Conservation (phyloP, 306 rosid genomes). For the Cicer judaicum region DNA sequence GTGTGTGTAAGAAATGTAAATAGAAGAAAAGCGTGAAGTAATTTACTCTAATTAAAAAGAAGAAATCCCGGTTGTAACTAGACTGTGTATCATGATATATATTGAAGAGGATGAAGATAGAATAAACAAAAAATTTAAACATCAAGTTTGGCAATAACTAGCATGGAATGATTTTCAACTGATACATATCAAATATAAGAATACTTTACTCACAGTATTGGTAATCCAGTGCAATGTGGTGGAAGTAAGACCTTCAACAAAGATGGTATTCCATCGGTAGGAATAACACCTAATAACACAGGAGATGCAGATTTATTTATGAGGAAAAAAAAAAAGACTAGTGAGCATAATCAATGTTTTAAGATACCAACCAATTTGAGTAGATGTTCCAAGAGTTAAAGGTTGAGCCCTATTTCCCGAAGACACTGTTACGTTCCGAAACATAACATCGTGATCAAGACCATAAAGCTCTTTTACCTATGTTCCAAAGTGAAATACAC, state of each 20-base stretch:
- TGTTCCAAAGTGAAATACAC: conserved; percentile 17
- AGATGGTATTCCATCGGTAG: conserved; percentile 95
- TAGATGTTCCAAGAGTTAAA: conserved; percentile 81
- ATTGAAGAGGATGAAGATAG: background rate
- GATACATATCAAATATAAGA: conserved; percentile 5
- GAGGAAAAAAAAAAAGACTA: background rate
- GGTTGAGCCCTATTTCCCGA: conserved; percentile 77
- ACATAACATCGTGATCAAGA: conserved; percentile 67
- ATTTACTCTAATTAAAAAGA: background rate
- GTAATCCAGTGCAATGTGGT: conserved; percentile 78
- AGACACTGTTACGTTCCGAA: conserved; percentile 77
- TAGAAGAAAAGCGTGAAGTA: background rate
- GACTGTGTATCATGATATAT: background rate
- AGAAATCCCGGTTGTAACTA: background rate
- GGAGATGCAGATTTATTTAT: conserved; percentile 25
- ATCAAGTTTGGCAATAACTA: conserved; percentile 14
- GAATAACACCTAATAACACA: conserved; percentile 75
- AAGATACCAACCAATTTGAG: conserved; percentile 84
- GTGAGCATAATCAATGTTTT: conserved; percentile 25
- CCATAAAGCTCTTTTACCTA: conserved; percentile 96
- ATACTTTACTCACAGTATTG: conserved; percentile 66
- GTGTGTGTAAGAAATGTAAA: background rate
- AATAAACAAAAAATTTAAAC: conserved; percentile 11
- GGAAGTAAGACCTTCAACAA: conserved; percentile 90
- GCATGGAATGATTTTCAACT: conserved; percentile 21